These are phyloP conservation scores for Lactifluus pinguis DNA, from an alignment of 768 basidiomycete genomes.

Conservation along the genomic window DNA sequence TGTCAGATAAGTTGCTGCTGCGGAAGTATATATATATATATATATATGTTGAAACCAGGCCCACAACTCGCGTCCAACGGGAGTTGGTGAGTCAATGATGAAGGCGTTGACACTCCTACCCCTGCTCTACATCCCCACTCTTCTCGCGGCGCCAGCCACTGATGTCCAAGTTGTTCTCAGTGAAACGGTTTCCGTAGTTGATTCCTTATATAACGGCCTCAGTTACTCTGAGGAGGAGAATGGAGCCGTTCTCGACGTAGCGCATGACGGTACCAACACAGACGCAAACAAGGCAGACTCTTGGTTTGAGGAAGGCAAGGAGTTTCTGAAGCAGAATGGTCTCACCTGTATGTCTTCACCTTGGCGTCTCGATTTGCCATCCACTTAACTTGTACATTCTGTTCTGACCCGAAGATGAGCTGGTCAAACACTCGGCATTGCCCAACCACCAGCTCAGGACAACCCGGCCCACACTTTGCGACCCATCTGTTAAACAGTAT, in stretches of 20 bases:
- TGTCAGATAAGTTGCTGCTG: neutral
- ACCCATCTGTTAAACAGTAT: conserved; percentile 41
- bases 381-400: neutral
- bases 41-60: too few relatives aligned
- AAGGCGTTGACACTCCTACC: conserved; percentile 29
- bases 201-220: neutral
- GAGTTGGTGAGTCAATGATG: conserved; percentile 24
- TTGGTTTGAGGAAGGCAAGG: conserved; percentile 54
- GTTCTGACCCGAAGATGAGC: conserved; percentile 28
- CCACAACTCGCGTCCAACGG: too few relatives aligned
- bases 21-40: too few relatives aligned
- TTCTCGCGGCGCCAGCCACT: conserved; percentile 32
- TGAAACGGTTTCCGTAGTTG: conserved; percentile 17
- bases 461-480: conserved; percentile 39
- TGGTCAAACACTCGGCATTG: conserved; percentile 32
- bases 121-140: conserved; percentile 29
- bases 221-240: conserved; percentile 18
- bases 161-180: conserved; percentile 39
- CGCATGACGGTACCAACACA: conserved; percentile 36
- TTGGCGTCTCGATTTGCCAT: neutral
- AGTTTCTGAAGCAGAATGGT: conserved; percentile 64
- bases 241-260: conserved; percentile 29
- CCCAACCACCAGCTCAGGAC: conserved; percentile 31
- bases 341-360: conserved; percentile 47
- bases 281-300: conserved; percentile 38